Conservation (phyloP, 164 flowering plant genomes). For the Stephania yunnanensis region DNA sequence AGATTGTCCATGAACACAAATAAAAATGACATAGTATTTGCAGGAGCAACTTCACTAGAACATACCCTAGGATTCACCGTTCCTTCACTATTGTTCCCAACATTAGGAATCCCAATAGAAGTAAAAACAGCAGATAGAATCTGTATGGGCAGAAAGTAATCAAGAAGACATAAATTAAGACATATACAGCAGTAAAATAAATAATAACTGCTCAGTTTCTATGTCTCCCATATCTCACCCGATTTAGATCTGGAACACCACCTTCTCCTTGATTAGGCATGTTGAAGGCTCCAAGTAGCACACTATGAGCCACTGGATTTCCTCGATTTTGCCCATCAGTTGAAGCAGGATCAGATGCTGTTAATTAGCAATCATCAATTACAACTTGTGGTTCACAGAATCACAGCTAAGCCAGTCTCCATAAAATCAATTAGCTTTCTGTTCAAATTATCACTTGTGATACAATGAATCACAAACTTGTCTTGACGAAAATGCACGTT, state of each 20-base stretch:
- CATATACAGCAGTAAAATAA: neutral
- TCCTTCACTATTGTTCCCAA: conserved; percentile 44
- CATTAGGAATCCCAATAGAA: conserved; percentile 55
- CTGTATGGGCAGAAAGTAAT: conserved; percentile 29
- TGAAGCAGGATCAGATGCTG: conserved; percentile 46
- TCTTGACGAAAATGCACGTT: neutral
- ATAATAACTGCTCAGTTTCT: neutral
- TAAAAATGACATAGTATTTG: neutral
- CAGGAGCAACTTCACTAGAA: neutral
- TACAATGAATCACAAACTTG: neutral
- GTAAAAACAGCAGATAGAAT: conserved; percentile 75
- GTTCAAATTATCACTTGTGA: neutral
- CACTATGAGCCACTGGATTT: conserved; percentile 40
- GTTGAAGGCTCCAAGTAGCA: conserved; percentile 71
- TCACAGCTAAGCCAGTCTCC: neutral
- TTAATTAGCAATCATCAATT: conserved; percentile 8
- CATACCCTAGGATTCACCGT: conserved; percentile 45
- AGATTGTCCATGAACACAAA: neutral
- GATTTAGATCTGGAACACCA: conserved; percentile 55
- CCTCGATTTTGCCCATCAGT: conserved; percentile 32
- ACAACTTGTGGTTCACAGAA: neutral
- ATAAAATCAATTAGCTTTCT: neutral
- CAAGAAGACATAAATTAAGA: neutral
- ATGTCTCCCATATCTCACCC: conserved; percentile 35
- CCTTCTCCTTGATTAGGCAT: conserved; percentile 77